Evolutionary conservation across 805 yeast genomes (phyloP), one percentile per base, ranked within the genome.

Genomic region (Candida coleopterorum): DNA sequence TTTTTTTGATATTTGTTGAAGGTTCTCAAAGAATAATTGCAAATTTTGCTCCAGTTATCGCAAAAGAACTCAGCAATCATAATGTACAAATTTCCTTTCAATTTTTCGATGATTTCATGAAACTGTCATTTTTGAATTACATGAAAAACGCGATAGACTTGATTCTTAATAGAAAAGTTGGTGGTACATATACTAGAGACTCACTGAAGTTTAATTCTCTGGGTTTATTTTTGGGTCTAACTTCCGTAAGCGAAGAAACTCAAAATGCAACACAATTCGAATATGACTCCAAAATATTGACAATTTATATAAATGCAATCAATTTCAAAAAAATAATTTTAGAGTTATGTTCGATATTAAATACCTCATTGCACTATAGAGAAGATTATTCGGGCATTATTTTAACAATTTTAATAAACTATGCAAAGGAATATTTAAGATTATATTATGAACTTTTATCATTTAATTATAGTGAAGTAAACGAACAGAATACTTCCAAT

Each of bases 91-190:
- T 48, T 1, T 54, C 65, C 1, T 43, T 67, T 16, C 49, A 49
- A 6, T 81, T 85, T 52, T 78, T 85, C 53, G 69, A 71, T 20
- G 67, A 68, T 4, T 83, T 82, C 46, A 79, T 89, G 86, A 68
- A 65, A 29, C 58, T 62, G 8, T 70, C 77, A 4, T 87, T 82
- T 48, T 64, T 83, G 32, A 78, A 87, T 1, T 75, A 77, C 29
- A 64, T 88, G 11, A 77, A 77, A 32, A 72, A 68, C 24, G 73
- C 79, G 1, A 60, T 87, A 15, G 62, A 70, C 22, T 49, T 57
- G 24, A 68, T 77, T 10, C 82, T 83, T 49, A 70, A 70, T 8
- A 70, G 65, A 14, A 48, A 50, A 25, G 53, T 64, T 38, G 63
- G 58, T 3, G 46, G 45, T 10, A 33, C 31, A 3, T 37, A 30